Conservation (phyloP, 1,139 yeast species). For the Taphrina pruni region DNA sequence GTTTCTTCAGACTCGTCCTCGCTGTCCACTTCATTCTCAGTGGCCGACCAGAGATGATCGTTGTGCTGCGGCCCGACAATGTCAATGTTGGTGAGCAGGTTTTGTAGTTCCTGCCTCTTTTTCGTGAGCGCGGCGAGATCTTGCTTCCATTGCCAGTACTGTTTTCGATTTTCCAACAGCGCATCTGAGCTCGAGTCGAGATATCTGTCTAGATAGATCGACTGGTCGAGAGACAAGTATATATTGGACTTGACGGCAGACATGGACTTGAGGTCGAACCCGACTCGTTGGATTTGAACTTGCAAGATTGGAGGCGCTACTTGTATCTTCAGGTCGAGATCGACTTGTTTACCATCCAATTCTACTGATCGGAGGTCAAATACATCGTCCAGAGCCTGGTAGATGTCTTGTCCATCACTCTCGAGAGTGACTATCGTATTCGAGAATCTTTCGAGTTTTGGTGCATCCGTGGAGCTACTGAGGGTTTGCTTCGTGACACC, state of each 20-base stretch:
- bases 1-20: conserved; percentile 16
- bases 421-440: conserved; percentile 83
- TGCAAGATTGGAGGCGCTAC: conserved; percentile 82
- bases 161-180: conserved; percentile 59
- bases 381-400: conserved; percentile 86
- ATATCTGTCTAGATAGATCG: conserved; percentile 83
- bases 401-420: conserved; percentile 84
- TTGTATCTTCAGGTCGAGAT: conserved; percentile 70
- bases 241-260: conserved; percentile 82
- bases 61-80: conserved; percentile 8
- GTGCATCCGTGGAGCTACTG: conserved; percentile 47
- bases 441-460: conserved; percentile 76
- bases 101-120: conserved; percentile 7
- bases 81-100: conserved; percentile 4
- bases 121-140: conserved; percentile 51
- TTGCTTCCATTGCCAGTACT: conserved; percentile 68
- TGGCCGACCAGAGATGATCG: conserved; percentile 34
- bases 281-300: conserved; percentile 90
- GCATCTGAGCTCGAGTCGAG: conserved; percentile 73
- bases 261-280: conserved; percentile 75
- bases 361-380: conserved; percentile 76
- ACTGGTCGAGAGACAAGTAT: conserved; percentile 79
- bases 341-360: conserved; percentile 72
- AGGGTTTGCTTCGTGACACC: conserved; percentile 71
- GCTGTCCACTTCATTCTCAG: conserved; percentile 26